Evolutionary conservation across 2,329 filamentous ascomycete genomes (phyloP).

Genomic region (Ophiostoma himal-ulmi): DNA sequence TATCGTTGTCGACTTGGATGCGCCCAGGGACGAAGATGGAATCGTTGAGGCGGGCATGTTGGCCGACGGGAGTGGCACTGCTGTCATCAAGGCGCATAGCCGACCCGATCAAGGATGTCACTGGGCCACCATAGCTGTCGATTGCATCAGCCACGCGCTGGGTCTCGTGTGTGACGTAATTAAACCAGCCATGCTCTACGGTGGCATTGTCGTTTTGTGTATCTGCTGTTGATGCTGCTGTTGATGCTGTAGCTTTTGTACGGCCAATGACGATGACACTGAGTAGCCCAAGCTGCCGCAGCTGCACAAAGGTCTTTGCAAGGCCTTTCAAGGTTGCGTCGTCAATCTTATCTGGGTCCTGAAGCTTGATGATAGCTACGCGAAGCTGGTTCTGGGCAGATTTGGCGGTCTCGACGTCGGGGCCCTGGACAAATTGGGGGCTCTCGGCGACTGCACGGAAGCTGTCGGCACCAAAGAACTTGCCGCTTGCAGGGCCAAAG

Average conservation of each 20-base stretch:
- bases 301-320: slow-evolving; percentile 75
- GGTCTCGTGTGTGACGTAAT: slow-evolving; percentile 52
- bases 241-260: slow-evolving; percentile 30
- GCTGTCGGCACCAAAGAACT: slow-evolving; percentile 25
- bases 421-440: slow-evolving; percentile 37
- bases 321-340: slow-evolving; percentile 66
- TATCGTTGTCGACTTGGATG: slow-evolving; percentile 41
- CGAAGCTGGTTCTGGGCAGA: slow-evolving; percentile 48
- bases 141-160: slow-evolving; percentile 70
- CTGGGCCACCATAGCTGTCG: slow-evolving; percentile 60
- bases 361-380: slow-evolving; percentile 80
- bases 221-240: neutral
- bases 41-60: slow-evolving; percentile 24
- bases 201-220: neutral
- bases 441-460: slow-evolving; percentile 32
- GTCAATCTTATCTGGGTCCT: slow-evolving; percentile 64
- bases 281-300: slow-evolving; percentile 72
- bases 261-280: slow-evolving; percentile 81
- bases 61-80: neutral
- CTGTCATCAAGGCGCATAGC: slow-evolving; percentile 39
- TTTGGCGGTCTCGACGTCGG: slow-evolving; percentile 26
- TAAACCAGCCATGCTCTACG: slow-evolving; percentile 31
- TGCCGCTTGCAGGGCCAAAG: slow-evolving; percentile 50
- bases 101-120: slow-evolving; percentile 61
- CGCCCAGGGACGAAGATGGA: slow-evolving; percentile 35